These are phyloP conservation scores for Penicillium sp. DNA, from an alignment of 2,329 filamentous ascomycete species.

Conservation along the genomic window DNA sequence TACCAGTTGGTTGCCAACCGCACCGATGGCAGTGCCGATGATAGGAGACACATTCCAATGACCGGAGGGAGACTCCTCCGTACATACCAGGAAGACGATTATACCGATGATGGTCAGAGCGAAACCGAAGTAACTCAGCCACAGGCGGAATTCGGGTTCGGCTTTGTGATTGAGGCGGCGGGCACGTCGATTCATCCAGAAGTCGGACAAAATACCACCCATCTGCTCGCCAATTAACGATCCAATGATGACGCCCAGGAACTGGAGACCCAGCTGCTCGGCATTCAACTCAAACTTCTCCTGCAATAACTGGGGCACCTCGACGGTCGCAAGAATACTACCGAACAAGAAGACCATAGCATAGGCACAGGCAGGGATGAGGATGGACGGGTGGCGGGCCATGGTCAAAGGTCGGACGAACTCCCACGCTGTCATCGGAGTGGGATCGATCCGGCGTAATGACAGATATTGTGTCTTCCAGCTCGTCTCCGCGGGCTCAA, in stretches of 20 bases:
- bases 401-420: conserved; percentile 59
- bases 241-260: conserved; percentile 62
- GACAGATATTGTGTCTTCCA: conserved; percentile 54
- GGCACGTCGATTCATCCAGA: conserved; percentile 58
- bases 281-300: conserved; percentile 61
- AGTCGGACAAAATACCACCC: conserved; percentile 60
- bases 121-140: conserved; percentile 62
- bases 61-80: conserved; percentile 48
- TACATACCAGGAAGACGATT: conserved; percentile 62
- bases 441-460: conserved; percentile 57
- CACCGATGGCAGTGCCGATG: conserved; percentile 58
- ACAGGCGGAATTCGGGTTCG: conserved; percentile 60
- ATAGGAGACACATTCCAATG: conserved; percentile 63
- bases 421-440: conserved; percentile 53
- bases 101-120: conserved; percentile 58
- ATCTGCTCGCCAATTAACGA: conserved; percentile 64
- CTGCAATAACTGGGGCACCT: conserved; percentile 63
- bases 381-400: conserved; percentile 51
- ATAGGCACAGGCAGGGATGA: conserved; percentile 60
- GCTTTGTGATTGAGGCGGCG: conserved; percentile 42
- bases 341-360: conserved; percentile 63
- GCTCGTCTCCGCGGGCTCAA: conserved; percentile 26
- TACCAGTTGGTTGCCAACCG: conserved; percentile 65
- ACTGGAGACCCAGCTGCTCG: conserved; percentile 64
- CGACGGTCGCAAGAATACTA: conserved; percentile 60